Percentiles rank a stretch among this genome's conserved stretches.
Evolutionary conservation across 2,329 filamentous ascomycete genomes (phyloP).

Genomic region (Pleomassaria siparia): DNA sequence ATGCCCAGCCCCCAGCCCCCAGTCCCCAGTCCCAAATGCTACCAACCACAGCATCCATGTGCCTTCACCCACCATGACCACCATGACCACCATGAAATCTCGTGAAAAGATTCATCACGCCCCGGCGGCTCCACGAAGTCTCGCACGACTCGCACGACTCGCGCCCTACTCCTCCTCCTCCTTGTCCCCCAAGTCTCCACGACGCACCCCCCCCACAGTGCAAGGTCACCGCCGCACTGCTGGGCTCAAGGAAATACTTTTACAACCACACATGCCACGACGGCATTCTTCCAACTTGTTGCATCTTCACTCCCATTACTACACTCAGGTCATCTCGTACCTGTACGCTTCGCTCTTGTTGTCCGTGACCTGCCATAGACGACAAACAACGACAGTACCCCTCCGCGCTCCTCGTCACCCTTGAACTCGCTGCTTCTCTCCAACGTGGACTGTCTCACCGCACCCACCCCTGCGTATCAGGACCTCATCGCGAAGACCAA

Average conservation of each 20-base stretch:
- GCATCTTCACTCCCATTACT: too few relatives aligned
- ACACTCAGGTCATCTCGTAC: too few relatives aligned
- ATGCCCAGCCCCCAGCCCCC: too few relatives aligned
- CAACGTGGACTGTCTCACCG: conserved; percentile 40
- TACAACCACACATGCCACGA: conserved; percentile 17
- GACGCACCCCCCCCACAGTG: conserved; percentile 20
- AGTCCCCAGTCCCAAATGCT: conserved; percentile 20
- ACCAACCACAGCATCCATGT: conserved; percentile 37
- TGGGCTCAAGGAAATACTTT: conserved; percentile 13
- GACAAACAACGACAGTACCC: conserved; percentile 2
- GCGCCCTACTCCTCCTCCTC: too few relatives aligned
- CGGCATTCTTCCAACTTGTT: too few relatives aligned
- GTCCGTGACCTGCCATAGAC: conserved; percentile 14
- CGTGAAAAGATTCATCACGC: too few relatives aligned
- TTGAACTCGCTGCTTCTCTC: conserved; percentile 14
- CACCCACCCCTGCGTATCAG: conserved; percentile 32
- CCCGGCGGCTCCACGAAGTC: conserved; percentile 32
- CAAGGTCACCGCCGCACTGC: conserved; percentile 20
- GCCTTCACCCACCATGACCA: conserved; percentile 22
- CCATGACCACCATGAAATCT: too few relatives aligned
- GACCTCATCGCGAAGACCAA: conserved; percentile 12
- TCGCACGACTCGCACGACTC: conserved; percentile 20
- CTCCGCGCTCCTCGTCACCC: conserved; percentile 9
- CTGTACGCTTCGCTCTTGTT: too few relatives aligned
- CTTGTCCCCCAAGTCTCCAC: conserved; percentile 6